Evolutionary conservation across 1,284 basidiomycete species (phyloP).

Genomic region (Ceratobasidium theobromae): DNA sequence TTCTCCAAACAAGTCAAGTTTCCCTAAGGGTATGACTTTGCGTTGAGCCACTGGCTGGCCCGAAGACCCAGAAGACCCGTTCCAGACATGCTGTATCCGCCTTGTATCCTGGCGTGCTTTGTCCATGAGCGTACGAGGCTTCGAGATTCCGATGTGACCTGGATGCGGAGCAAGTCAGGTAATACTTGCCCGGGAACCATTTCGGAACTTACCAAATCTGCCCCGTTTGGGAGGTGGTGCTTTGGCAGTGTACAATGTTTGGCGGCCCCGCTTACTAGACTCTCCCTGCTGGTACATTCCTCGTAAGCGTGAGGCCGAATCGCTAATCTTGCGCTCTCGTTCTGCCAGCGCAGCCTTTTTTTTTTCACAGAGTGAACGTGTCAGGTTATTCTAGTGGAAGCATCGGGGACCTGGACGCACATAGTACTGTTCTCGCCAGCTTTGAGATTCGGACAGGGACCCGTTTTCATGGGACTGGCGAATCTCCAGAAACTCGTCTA

Average conservation of each 20-base stretch:
- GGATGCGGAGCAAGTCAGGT: not conserved
- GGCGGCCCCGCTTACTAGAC: constrained; percentile 35
- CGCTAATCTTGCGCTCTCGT: constrained; percentile 35
- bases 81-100: constrained; percentile 63
- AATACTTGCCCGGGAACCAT: not conserved
- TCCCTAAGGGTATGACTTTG: constrained; percentile 14
- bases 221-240: constrained; percentile 34
- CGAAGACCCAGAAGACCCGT: constrained; percentile 41
- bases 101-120: constrained; percentile 69
- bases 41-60: constrained; percentile 16
- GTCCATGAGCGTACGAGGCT: constrained; percentile 69
- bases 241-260: constrained; percentile 35
- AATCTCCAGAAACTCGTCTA: constrained; percentile 56
- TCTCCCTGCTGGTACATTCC: constrained; percentile 33
- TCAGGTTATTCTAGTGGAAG: not conserved
- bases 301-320: constrained; percentile 33
- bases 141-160: constrained; percentile 22
- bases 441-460: constrained; percentile 51
- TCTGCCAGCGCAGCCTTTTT: constrained; percentile 17
- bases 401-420: constrained; percentile 47
- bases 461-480: constrained; percentile 50
- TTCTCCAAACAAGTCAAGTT: constrained; percentile 4
- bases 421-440: constrained; percentile 69
- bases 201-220: constrained; percentile 28
- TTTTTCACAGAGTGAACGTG: constrained; percentile 1